Evolutionary conservation across 441 rosid species (phyloP).

Genomic region (Syzygium syzygioides): DNA sequence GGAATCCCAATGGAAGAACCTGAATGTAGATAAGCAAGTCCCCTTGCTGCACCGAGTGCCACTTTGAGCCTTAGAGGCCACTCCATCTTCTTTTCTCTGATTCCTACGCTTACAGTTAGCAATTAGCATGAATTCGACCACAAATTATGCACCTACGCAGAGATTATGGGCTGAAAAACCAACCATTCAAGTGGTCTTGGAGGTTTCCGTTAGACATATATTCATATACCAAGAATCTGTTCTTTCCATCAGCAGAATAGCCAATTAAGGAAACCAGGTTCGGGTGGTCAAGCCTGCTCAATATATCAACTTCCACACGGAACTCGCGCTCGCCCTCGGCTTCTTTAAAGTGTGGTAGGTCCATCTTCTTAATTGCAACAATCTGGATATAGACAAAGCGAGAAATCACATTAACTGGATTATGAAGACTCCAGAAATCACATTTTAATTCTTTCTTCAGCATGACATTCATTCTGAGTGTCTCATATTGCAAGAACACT

Average conservation of each 20-base stretch:
- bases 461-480: background rate
- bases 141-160: background rate
- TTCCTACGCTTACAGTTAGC: slow-evolving; percentile 37
- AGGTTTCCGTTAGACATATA: slow-evolving; percentile 90
- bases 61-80: slow-evolving; percentile 82
- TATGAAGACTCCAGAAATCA: background rate
- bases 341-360: slow-evolving; percentile 65
- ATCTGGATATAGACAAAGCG: slow-evolving; percentile 32
- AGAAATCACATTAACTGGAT: background rate
- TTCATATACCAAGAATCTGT: slow-evolving; percentile 88
- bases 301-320: slow-evolving; percentile 89
- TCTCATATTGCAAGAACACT: background rate
- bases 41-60: slow-evolving; percentile 80
- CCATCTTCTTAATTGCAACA: slow-evolving; percentile 98
- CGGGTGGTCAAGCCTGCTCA: slow-evolving; percentile 93
- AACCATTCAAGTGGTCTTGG: slow-evolving; percentile 91
- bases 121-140: background rate
- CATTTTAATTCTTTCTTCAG: background rate
- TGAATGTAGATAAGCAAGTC: slow-evolving; percentile 89
- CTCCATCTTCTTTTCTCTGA: slow-evolving; percentile 67
- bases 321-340: slow-evolving; percentile 91
- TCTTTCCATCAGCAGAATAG: slow-evolving; percentile 87
- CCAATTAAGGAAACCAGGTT: slow-evolving; percentile 85
- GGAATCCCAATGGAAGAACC: slow-evolving; percentile 81
- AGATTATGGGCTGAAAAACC: slow-evolving; percentile 13